Evolutionary conservation across 805 yeast species (phyloP).

Genomic region (Starmera caribaea): DNA sequence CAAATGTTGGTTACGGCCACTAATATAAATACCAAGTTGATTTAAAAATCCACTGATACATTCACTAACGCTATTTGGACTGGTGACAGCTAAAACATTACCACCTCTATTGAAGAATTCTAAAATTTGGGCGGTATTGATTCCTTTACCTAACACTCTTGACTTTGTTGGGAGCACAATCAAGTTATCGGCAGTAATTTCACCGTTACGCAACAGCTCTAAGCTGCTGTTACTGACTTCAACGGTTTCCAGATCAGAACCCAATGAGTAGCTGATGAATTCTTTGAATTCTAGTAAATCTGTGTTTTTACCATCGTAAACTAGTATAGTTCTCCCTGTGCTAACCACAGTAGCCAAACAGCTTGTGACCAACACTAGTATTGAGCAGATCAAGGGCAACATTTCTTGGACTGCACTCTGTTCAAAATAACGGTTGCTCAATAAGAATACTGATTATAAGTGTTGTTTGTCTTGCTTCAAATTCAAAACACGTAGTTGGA

Average conservation of each 20-base stretch:
- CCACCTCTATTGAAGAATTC: slow-evolving; percentile 62
- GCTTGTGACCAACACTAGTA: too few relatives aligned
- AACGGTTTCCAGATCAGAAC: slow-evolving; percentile 18
- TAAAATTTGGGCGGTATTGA: slow-evolving; percentile 41
- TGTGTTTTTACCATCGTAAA: too few relatives aligned
- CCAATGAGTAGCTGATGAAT: too few relatives aligned
- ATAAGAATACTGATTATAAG: too few relatives aligned
- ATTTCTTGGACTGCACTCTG: too few relatives aligned
- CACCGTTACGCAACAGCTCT: slow-evolving; percentile 31
- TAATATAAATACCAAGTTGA: slow-evolving; percentile 76
- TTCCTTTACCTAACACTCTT: slow-evolving; percentile 28
- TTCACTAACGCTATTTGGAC: slow-evolving; percentile 44
- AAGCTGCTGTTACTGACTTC: slow-evolving; percentile 17
- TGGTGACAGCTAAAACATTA: slow-evolving; percentile 56
- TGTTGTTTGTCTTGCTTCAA: too few relatives aligned
- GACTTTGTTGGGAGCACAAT: slow-evolving; percentile 50
- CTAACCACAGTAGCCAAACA: too few relatives aligned
- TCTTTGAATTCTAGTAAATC: too few relatives aligned
- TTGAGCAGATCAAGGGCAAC: too few relatives aligned
- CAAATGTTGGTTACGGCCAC: slow-evolving; percentile 61
- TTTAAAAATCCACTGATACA: slow-evolving; percentile 57
- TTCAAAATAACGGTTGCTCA: too few relatives aligned
- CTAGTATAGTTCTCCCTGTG: too few relatives aligned
- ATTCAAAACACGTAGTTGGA: too few relatives aligned
- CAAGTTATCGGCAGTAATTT: slow-evolving; percentile 42